phyloP scores from a whole-genome alignment of 441 rosid species.

The Adansonia madagascariensis region DNA sequence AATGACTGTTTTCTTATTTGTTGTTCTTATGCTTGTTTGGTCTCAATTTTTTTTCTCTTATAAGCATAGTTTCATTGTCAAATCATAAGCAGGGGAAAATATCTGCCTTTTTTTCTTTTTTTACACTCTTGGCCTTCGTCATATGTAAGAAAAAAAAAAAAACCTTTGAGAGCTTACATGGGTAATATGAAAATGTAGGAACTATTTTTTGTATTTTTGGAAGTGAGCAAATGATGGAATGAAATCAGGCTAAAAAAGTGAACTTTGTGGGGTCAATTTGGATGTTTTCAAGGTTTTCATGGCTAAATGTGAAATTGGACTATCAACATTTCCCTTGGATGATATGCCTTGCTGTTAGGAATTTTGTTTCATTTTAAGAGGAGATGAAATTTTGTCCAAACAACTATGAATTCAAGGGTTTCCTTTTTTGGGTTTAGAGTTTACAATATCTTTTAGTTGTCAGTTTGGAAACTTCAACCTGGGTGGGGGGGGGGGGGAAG shows the following conservation, averaged over 20 bases:
- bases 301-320: constrained; percentile 18
- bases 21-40: constrained; percentile 7
- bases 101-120: neutral
- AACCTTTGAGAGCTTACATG: neutral
- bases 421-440: neutral
- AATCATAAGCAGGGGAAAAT: constrained; percentile 14
- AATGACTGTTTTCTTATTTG: neutral
- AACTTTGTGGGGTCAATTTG: neutral
- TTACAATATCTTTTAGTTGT: constrained; percentile 17
- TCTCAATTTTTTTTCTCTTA: neutral
- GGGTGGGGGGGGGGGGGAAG: no score
- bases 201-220: neutral
- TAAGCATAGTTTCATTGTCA: neutral
- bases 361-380: neutral
- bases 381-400: neutral
- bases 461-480: neutral
- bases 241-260: neutral
- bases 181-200: neutral
- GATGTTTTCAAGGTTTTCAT: constrained; percentile 10
- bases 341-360: constrained; percentile 12
- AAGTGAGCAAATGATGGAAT: constrained; percentile 2
- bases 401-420: neutral
- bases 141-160: neutral
- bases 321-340: neutral
- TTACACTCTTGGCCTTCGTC: neutral